These are phyloP conservation scores for Kodamaea kaohsiungensis DNA, from an alignment of 805 yeast species.

Conservation along the genomic window DNA sequence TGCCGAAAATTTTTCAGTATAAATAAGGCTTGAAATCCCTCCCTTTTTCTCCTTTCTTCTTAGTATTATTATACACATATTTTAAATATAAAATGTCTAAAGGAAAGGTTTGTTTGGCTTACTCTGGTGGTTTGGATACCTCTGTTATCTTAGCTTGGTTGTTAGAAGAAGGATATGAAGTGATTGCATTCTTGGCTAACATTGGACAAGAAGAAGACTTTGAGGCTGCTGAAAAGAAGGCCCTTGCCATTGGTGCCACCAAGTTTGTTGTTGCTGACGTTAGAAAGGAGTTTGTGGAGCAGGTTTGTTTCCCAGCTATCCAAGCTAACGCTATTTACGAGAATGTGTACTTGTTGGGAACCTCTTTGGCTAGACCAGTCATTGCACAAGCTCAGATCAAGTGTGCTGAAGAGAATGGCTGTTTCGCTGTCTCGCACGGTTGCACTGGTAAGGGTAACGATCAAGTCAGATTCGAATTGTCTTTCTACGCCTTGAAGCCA, in stretches of 20 bases:
- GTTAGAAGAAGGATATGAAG: constrained; percentile 97
- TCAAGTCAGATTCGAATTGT: constrained; percentile 96
- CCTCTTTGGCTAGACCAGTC: constrained; percentile 98
- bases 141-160: constrained; percentile 98
- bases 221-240: constrained; percentile 94
- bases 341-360: constrained; percentile 94
- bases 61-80: constrained; percentile 2
- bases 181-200: constrained; percentile 96
- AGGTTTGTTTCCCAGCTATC: constrained; percentile 93
- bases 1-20: constrained; percentile 14
- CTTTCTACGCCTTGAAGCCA: constrained; percentile 97
- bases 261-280: constrained; percentile 94
- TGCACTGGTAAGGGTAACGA: constrained; percentile 99
- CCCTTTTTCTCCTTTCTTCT: constrained; percentile 11
- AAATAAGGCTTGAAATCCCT: constrained; percentile 17
- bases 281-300: constrained; percentile 91
- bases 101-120: constrained; percentile 98
- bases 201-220: constrained; percentile 99
- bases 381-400: constrained; percentile 97
- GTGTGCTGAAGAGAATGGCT: constrained; percentile 96
- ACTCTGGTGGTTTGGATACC: constrained; percentile 99
- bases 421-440: constrained; percentile 98
- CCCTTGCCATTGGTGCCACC: constrained; percentile 94
- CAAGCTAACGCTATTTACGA: constrained; percentile 98
- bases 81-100: constrained; percentile 64